Base-by-base conservation (phyloP, 768 basidiomycete genomes). In the Lactifluus hygrophoroides region DNA sequence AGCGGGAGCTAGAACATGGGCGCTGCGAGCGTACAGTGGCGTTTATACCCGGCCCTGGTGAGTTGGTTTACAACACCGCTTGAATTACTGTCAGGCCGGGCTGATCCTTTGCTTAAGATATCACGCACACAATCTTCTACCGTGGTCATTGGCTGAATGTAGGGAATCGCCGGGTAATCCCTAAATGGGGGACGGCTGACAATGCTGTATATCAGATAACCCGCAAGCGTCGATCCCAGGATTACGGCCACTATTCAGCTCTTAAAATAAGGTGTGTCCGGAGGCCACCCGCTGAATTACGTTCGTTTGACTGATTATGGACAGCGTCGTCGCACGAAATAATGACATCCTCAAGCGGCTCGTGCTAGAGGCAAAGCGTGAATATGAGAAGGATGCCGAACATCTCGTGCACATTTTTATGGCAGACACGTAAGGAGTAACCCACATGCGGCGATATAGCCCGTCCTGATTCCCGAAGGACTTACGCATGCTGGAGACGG, bases 381-480 rank as follows among this genome's bases (percentile, higher is more conserved):
- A 89, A 61, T 93, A 92, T 65, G 89, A 92, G 72, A 91, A 90
- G 72, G 91, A 94, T 70, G 88, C 90, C 57, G 87, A 90, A 64
- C 89, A 92, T 67, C 86, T 89, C 58, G 89, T 94, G 50, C 88
- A 92, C 65, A 91, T 93, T 59, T 93, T 86, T 71, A 77, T 92
- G 73, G 89, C 88, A 34, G 91, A 93, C 74, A 86, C 86, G 88
- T 90, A 79, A 80, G 86, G n/a, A 73, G 42, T 51, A 38, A 46
- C 46, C 51, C 58, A 58, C 56, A 58, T 65, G 48, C 65, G 56
- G 54, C 63, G 42, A 32, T 47, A 34, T 55, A 25, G 38, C 49
- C 57, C 35, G 32, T 34, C 30, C 54, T 65, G 60, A 54, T 50
- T 45, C 48, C 38, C 50, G 34, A 63, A 87, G 86, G 47, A 80